A percentile compares a stretch with the other conserved stretches of the same genome.
Conservation (phyloP, 164 flowering plant species). For the Vitis vinifera region ASM3070453v1 NC_081819.1:21588001-21588500, state of each 20-base stretch:
- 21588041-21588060: background rate
- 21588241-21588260: slow-evolving; percentile 3
- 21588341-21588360: background rate
- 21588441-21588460: background rate
- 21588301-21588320: background rate
- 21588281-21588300: background rate
- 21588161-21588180: background rate
- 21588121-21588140: background rate
- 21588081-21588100: background rate
- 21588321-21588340: background rate
- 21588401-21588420: background rate
- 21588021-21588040: background rate
- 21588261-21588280: slow-evolving; percentile 1
- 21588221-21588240: background rate
- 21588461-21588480: background rate
- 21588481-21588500: background rate
- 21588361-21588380: background rate
- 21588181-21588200: background rate
- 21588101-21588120: background rate
- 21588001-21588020: background rate
- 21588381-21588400: background rate
- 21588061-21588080: background rate
- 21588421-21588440: background rate
- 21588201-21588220: background rate
- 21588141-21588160: background rate